phyloP scores from a whole-genome alignment of 2,329 filamentous ascomycete genomes.

The Ascochyta clinopodiicola region DNA sequence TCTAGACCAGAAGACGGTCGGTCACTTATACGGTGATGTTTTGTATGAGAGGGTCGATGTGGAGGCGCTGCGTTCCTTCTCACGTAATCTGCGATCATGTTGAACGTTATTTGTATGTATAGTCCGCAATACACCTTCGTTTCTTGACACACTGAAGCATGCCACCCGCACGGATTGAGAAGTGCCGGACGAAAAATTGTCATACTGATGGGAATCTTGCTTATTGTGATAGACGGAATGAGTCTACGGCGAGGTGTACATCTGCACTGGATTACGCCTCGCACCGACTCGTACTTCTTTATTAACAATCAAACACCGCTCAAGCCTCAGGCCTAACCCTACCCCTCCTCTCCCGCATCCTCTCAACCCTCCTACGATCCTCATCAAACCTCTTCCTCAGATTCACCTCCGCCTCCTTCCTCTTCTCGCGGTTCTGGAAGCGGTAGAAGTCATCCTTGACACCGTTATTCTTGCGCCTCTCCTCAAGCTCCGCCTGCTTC shows the following conservation, averaged over 20 bases:
- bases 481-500: slow-evolving; percentile 61
- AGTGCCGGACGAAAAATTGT: too few relatives aligned
- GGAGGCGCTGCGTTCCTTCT: neutral
- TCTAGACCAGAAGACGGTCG: slow-evolving; percentile 39
- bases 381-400: slow-evolving; percentile 77
- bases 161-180: too few relatives aligned
- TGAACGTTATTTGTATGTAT: neutral
- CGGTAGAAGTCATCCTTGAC: slow-evolving; percentile 74
- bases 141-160: too few relatives aligned
- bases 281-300: too few relatives aligned
- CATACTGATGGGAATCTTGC: too few relatives aligned
- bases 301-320: neutral
- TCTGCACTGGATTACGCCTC: too few relatives aligned
- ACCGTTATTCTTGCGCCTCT: slow-evolving; percentile 66
- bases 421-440: slow-evolving; percentile 81
- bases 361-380: slow-evolving; percentile 73
- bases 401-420: slow-evolving; percentile 75
- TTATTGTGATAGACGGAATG: too few relatives aligned
- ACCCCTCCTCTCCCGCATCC: slow-evolving; percentile 70
- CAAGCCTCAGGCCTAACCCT: slow-evolving; percentile 37
- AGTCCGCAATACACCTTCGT: neutral
- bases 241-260: too few relatives aligned
- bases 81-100: neutral
- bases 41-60: neutral
- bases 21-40: neutral